A percentile compares a stretch with the other conserved stretches of the same genome.
These are phyloP conservation scores for Pseudomonodictys pantanalensis DNA, from an alignment of 495 filamentous ascomycete species.

Conservation along the genomic window DNA sequence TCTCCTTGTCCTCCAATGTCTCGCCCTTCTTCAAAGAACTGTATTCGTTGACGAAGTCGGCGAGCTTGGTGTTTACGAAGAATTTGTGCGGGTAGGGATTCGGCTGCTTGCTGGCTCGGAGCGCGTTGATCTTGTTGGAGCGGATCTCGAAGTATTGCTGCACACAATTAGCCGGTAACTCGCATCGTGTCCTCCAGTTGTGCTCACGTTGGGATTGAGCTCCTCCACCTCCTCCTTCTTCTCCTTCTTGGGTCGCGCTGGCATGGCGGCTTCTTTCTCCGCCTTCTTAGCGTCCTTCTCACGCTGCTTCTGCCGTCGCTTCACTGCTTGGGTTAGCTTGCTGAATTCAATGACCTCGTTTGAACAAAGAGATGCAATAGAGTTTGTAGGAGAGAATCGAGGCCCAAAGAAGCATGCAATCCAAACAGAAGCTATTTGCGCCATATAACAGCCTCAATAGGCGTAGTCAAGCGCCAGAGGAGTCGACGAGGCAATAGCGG, in stretches of 20 bases:
- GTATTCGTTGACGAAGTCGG: conserved; percentile 72
- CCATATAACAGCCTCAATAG: too few relatives aligned
- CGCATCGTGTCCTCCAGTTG: not conserved
- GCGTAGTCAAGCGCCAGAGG: too few relatives aligned
- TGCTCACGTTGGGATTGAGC: conserved; percentile 81
- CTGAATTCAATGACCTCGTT: too few relatives aligned
- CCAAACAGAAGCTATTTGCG: too few relatives aligned
- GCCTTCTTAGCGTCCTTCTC: conserved; percentile 83
- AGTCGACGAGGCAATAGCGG: too few relatives aligned
- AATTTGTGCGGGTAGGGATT: conserved; percentile 97
- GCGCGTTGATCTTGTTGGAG: conserved; percentile 76
- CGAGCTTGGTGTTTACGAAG: conserved; percentile 73
- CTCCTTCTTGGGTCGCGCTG: conserved; percentile 63
- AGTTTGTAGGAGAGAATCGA: too few relatives aligned
- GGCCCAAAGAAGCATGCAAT: too few relatives aligned
- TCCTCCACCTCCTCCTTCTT: conserved; percentile 68
- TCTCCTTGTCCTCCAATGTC: conserved; percentile 63
- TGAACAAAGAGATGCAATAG: too few relatives aligned
- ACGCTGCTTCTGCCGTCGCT: conserved; percentile 92
- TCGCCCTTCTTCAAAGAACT: conserved; percentile 81
- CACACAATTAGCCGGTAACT: conserved; percentile 11
- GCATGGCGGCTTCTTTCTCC: conserved; percentile 66
- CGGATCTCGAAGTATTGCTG: conserved; percentile 99
- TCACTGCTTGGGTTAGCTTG: conserved; percentile 45
- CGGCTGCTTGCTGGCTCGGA: conserved; percentile 73